Conservation (phyloP, 345 rosid genomes). For the Clausena lansium region DNA sequence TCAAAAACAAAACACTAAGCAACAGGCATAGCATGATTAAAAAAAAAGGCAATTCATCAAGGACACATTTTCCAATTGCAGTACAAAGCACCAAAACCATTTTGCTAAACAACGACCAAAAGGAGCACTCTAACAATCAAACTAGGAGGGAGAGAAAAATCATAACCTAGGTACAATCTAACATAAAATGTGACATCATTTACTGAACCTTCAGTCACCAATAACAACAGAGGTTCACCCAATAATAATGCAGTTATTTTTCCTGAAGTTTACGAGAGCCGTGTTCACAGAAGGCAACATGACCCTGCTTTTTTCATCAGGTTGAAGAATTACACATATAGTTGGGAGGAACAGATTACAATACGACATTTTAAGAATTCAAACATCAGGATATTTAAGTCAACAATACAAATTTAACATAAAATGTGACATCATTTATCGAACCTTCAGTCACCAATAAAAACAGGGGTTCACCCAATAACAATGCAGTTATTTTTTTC, state of each 20-base stretch:
- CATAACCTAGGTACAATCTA: background rate
- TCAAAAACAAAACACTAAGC: background rate
- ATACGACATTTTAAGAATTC: too few species aligned
- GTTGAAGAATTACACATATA: background rate
- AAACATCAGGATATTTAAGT: too few species aligned
- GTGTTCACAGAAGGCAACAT: conserved; percentile 28
- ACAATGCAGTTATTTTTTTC: conserved; percentile 38
- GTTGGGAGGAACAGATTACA: too few species aligned
- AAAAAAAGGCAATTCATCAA: background rate
- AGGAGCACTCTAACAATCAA: background rate
- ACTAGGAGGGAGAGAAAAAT: background rate
- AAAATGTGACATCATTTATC: conserved; percentile 44
- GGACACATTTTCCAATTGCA: background rate
- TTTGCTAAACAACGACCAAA: background rate
- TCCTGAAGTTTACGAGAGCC: conserved; percentile 34
- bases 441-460: conserved; percentile 41
- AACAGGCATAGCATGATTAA: background rate
- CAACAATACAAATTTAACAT: background rate
- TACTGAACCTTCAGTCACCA: conserved; percentile 50
- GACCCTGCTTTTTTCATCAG: conserved; percentile 43
- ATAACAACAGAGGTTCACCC: conserved; percentile 48
- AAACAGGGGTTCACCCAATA: conserved; percentile 56
- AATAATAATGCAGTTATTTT: conserved; percentile 43
- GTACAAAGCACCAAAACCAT: background rate
- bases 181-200: conserved; percentile 36